These are phyloP conservation scores for Plasmodium gallinaceum DNA, from an alignment of 169 alveolate species.

Conservation along the genomic window DNA sequence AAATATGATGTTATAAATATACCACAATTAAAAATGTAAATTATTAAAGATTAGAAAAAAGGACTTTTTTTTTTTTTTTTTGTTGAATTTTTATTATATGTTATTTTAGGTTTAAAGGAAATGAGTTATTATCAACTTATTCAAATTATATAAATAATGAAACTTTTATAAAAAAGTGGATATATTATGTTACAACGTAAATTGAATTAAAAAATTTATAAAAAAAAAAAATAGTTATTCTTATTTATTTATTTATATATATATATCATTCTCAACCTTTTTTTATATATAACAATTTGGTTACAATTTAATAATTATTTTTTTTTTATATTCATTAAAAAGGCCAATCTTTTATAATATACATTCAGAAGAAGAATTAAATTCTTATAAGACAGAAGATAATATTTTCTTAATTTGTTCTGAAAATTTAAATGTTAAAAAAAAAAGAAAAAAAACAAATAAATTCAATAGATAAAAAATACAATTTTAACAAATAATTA, in stretches of 20 bases:
- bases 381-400: conserved; percentile 25
- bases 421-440: conserved; percentile 39
- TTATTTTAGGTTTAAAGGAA: conserved; percentile 36
- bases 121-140: conserved; percentile 42
- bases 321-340: conserved; percentile 13
- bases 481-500: background rate
- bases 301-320: background rate
- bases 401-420: conserved; percentile 54
- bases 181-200: conserved; percentile 66
- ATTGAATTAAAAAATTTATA: background rate
- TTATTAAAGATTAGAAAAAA: background rate
- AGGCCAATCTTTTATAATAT: conserved; percentile 33
- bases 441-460: conserved; percentile 1
- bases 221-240: background rate
- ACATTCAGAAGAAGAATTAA: conserved; percentile 45
- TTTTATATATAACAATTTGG: background rate
- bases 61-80: background rate
- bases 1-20: conserved; percentile 17
- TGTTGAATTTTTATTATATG: background rate
- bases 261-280: background rate
- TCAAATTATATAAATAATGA: conserved; percentile 32
- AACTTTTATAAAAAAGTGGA: conserved; percentile 39
- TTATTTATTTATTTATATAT: conserved; percentile 1
- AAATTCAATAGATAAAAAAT: background rate
- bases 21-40: conserved; percentile 66